phyloP scores from a whole-genome alignment of 768 basidiomycete species.

The Suillus clintonianus region DNA sequence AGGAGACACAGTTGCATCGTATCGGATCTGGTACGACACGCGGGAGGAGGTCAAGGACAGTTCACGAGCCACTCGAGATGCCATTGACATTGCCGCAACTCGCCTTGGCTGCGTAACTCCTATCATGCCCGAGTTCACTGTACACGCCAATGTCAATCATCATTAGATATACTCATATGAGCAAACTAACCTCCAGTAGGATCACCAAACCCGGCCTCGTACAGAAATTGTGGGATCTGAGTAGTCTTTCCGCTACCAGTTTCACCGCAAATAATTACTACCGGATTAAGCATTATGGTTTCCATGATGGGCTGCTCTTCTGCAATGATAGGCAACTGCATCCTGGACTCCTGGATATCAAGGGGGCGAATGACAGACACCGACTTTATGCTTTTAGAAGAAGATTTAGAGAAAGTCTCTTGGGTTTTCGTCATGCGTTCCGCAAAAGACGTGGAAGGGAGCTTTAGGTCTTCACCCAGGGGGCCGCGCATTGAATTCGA shows the following conservation, averaged over 20 bases:
- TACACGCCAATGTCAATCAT: conserved; percentile 7
- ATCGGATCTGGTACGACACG: conserved; percentile 97
- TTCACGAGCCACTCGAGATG: conserved; percentile 89
- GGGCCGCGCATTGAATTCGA: conserved; percentile 66
- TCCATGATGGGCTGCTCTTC: conserved; percentile 97
- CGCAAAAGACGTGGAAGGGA: conserved; percentile 70
- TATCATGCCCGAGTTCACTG: conserved; percentile 97
- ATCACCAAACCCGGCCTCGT: conserved; percentile 92
- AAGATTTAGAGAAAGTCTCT: conserved; percentile 4
- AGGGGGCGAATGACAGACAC: conserved; percentile 61
- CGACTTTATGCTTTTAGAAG: conserved; percentile 38
- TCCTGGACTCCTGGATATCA: conserved; percentile 74
- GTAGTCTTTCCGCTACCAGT: conserved; percentile 99
- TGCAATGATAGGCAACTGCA: conserved; percentile 83
- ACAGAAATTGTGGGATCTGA: conserved; percentile 97
- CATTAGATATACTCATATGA: not conserved
- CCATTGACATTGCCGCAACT: conserved; percentile 97
- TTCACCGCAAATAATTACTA: conserved; percentile 78
- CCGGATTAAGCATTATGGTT: conserved; percentile 80
- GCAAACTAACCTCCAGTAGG: conserved; percentile 67
- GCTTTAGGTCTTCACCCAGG: conserved; percentile 66
- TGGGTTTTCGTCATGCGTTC: conserved; percentile 34
- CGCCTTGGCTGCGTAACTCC: conserved; percentile 96
- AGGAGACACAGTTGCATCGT: conserved; percentile 90
- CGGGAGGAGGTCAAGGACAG: conserved; percentile 78